Evolutionary conservation across 2,329 filamentous ascomycete genomes (phyloP).

Genomic region (Venturia nashicola): DNA sequence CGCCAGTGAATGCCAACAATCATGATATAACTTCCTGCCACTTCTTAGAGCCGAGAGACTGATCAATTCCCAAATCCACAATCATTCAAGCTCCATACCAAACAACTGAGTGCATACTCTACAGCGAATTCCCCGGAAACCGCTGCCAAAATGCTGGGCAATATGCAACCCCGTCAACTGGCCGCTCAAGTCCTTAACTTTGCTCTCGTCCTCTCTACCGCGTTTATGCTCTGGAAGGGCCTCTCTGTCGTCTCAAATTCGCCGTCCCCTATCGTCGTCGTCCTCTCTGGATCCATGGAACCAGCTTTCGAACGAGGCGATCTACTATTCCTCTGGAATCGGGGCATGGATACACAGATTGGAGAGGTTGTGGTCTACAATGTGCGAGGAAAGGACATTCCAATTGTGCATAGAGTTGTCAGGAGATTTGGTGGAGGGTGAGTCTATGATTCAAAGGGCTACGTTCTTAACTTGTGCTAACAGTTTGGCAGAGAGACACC

Average conservation of each 20-base stretch:
- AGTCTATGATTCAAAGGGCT: conserved; percentile 18
- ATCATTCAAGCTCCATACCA: neutral
- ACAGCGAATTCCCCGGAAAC: neutral
- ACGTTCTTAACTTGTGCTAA: conserved; percentile 8
- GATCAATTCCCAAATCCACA: neutral
- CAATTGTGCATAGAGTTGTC: conserved; percentile 89
- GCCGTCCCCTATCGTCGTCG: conserved; percentile 60
- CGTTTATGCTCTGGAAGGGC: conserved; percentile 88
- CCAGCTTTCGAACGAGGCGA: conserved; percentile 72
- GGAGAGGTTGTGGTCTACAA: conserved; percentile 73
- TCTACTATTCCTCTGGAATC: conserved; percentile 65
- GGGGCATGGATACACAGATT: conserved; percentile 49
- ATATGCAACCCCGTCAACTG: conserved; percentile 7
- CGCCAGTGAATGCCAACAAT: neutral
- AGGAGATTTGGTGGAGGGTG: conserved; percentile 52
- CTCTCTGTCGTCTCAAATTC: conserved; percentile 64
- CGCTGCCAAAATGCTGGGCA: conserved; percentile 6
- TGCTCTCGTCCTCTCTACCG: conserved; percentile 75
- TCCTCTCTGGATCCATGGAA: conserved; percentile 77
- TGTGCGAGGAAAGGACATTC: conserved; percentile 86
- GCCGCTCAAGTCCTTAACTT: conserved; percentile 59
- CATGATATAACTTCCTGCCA: neutral
- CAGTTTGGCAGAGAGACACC: conserved; percentile 29
- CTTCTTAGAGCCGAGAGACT: neutral
- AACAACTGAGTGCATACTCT: neutral